Percentiles rank a stretch among this genome's conserved stretches.
phyloP scores from a whole-genome alignment of 2,329 filamentous ascomycete genomes.

The Aspergillus ochraceoroseus region DNA sequence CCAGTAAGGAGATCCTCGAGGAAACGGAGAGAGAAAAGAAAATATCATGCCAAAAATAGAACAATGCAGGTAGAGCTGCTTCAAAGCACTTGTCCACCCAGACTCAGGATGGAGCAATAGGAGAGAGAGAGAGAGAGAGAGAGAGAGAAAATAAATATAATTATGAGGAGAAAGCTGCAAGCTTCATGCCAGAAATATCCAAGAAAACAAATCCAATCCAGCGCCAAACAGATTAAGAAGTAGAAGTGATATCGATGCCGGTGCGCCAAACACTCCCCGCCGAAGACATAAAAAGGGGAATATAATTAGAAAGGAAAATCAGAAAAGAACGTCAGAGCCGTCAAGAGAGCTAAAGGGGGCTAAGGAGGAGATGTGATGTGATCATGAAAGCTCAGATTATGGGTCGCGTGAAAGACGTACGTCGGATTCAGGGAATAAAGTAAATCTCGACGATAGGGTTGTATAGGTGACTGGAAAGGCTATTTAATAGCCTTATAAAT shows the following conservation, averaged over 20 bases:
- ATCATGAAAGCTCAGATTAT: not conserved
- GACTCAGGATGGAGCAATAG: constrained; percentile 7
- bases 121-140: not conserved
- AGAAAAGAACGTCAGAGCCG: constrained; percentile 16
- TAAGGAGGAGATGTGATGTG: not conserved
- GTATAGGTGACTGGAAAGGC: too few species aligned
- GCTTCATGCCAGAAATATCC: constrained; percentile 22
- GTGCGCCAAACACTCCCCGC: constrained; percentile 23
- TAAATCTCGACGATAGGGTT: too few species aligned
- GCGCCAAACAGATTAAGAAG: constrained; percentile 21
- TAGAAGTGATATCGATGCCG: constrained; percentile 17
- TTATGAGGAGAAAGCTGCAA: constrained; percentile 7
- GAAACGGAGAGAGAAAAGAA: constrained; percentile 2
- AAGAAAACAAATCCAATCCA: constrained; percentile 20
- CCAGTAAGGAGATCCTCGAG: constrained; percentile 5
- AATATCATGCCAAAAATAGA: constrained; percentile 10
- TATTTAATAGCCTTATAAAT: too few species aligned
- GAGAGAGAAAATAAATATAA: constrained; percentile 10
- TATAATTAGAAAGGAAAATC: constrained; percentile 15
- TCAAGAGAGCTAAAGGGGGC: constrained; percentile 3
- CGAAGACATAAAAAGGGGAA: constrained; percentile 17
- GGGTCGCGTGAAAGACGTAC: constrained; percentile 3
- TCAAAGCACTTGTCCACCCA: constrained; percentile 13
- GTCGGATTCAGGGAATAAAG: too few species aligned
- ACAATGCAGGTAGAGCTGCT: constrained; percentile 18